phyloP scores from a whole-genome alignment of 305 asterid species.

The Rubia occidens region DNA sequence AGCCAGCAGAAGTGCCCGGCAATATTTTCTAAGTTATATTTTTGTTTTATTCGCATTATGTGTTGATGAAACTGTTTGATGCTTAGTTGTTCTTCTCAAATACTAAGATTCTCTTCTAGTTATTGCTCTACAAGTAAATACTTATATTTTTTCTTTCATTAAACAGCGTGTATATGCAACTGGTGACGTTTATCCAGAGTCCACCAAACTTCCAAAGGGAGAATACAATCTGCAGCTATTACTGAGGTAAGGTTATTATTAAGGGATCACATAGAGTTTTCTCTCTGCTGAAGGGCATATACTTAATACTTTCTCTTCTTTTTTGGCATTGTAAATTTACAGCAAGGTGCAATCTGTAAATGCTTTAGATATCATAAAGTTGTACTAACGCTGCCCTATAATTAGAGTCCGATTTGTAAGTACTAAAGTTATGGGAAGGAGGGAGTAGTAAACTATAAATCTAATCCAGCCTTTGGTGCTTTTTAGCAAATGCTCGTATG shows the following conservation, averaged over 20 bases:
- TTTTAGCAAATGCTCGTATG: neutral
- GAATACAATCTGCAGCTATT: slow-evolving; percentile 77
- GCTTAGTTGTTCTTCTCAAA: neutral
- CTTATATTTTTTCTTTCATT: slow-evolving; percentile 18
- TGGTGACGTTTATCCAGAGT: slow-evolving; percentile 95
- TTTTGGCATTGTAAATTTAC: neutral
- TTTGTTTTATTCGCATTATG: neutral
- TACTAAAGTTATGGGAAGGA: no score
- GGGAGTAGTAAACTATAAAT: no score
- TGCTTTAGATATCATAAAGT: neutral
- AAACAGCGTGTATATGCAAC: slow-evolving; percentile 72
- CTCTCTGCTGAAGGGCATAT: neutral
- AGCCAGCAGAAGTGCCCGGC: neutral
- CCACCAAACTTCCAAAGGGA: slow-evolving; percentile 85
- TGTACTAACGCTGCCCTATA: neutral
- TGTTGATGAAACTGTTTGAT: neutral
- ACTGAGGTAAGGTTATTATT: slow-evolving; percentile 44
- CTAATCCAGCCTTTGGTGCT: neutral
- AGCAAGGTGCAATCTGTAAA: neutral
- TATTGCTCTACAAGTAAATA: neutral
- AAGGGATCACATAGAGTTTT: slow-evolving; percentile 6
- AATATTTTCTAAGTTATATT: neutral
- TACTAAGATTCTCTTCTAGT: neutral
- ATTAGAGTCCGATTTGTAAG: no score
- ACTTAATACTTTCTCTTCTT: neutral